Conservation (phyloP, 306 rosid species). For the Arachis stenosperma region DNA sequence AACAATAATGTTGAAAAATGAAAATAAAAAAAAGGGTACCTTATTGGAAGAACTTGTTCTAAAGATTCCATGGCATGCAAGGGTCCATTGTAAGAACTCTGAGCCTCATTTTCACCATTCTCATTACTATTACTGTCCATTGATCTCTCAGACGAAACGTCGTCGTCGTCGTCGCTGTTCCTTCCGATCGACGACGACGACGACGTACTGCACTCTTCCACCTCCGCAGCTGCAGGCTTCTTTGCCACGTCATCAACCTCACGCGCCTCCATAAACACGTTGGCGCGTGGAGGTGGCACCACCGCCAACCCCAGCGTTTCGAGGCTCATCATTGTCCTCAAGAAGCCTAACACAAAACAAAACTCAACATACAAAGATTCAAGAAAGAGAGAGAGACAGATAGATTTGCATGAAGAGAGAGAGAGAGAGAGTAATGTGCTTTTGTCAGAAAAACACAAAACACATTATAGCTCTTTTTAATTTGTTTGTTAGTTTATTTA, state of each 20-base stretch:
- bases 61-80: conserved; percentile 71
- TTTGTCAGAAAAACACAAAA: conserved; percentile 2
- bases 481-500: conserved; percentile 34
- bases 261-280: conserved; percentile 42
- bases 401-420: not conserved
- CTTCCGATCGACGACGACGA: conserved; percentile 89
- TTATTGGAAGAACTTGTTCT: conserved; percentile 80
- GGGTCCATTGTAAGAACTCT: conserved; percentile 73
- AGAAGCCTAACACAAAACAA: not conserved
- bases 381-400: not conserved
- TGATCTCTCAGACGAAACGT: conserved; percentile 50
- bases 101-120: conserved; percentile 65
- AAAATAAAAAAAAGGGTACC: conserved; percentile 39
- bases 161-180: conserved; percentile 60
- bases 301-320: conserved; percentile 40
- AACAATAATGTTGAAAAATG: not conserved
- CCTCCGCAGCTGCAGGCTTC: not conserved
- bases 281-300: conserved; percentile 25
- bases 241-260: conserved; percentile 21
- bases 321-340: conserved; percentile 28
- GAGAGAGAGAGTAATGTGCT: conserved; percentile 7
- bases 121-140: conserved; percentile 54
- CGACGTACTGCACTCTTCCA: conserved; percentile 53
- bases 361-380: not conserved
- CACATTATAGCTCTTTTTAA: not conserved